phyloP scores from a whole-genome alignment of 352 stramenopile genomes.

The Phytopythium vexans region DNA sequence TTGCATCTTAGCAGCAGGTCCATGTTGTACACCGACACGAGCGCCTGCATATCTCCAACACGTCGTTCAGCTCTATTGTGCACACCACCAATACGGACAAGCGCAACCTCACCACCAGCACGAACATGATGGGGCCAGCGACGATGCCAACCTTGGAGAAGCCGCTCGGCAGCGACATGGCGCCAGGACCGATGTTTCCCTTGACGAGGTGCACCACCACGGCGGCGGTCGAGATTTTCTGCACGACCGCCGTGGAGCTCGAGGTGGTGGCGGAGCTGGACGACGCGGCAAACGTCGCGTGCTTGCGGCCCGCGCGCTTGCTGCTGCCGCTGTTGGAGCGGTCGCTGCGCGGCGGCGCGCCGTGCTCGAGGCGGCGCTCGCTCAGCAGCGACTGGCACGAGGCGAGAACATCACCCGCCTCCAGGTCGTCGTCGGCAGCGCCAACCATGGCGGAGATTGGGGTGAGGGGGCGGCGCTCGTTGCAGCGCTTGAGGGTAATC shows the following conservation, averaged over 20 bases:
- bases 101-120: slow-evolving; percentile 37
- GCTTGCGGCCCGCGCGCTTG: not conserved
- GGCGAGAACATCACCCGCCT: slow-evolving; percentile 1
- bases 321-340: not conserved
- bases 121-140: slow-evolving; percentile 55
- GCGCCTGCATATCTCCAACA: slow-evolving; percentile 24
- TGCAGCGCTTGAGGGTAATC: not conserved
- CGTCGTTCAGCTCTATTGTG: not conserved
- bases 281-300: slow-evolving; percentile 1
- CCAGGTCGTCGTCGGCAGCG: not conserved
- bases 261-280: slow-evolving; percentile 7
- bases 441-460: not conserved
- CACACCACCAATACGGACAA: not conserved
- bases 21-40: slow-evolving; percentile 85
- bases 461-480: not conserved
- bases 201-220: slow-evolving; percentile 73
- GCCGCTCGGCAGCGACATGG: slow-evolving; percentile 74
- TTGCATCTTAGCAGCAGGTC: slow-evolving; percentile 73
- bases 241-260: slow-evolving; percentile 5
- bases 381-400: slow-evolving; percentile 2
- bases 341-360: not conserved
- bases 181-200: slow-evolving; percentile 72
- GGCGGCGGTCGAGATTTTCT: slow-evolving; percentile 52
- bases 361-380: not conserved
- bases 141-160: slow-evolving; percentile 76